Evolutionary conservation across 202 grass and related monocot genomes (phyloP), one percentile per base, ranked within the genome.

Genomic region (Setaria viridis): DNA sequence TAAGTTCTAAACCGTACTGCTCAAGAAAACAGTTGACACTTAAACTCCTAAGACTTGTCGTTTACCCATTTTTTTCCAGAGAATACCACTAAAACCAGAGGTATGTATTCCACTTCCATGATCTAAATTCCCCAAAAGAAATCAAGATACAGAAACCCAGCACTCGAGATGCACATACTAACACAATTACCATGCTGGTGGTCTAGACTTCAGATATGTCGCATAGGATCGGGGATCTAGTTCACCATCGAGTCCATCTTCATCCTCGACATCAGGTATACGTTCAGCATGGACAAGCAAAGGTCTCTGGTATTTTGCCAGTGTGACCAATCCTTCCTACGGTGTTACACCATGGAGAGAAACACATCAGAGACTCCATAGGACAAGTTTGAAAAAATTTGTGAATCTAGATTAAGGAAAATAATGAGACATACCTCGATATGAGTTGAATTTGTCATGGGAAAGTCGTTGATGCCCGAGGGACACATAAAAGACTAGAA

Each of bases 361-460:
- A 81, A 32, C 42, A n/a, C 11, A 13, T 76, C n/a, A 81, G 4
- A 59, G 16, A 71, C 0, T 72, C 0, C 14, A 70, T 34, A 59
- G 49, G 63, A 16, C 42, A 50, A 80, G 33, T 21, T 55, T 64
- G 35, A 32, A 35, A 58, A 63, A 55, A 17, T 2, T 20, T 50
- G 17, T 30, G 3, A 25, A 10, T 21, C 3, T 43, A 21, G 25
- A 62, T 15, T 43, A 62, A 62, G 60, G 66, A 11, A 70, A 72
- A 49, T 16, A 13, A 42, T 62, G 33, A 5, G 84, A 19, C 78
- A 14, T 46, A 98, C 95, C 91, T 94, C 94, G 13, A 98, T 98
- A 53, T 98, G 95, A 19, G 93, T 98, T 63, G 83, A 93, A 79
- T 98, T 98, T 90, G 95, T 98, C 95, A 98, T 95, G 62, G 95